Conservation (phyloP, 2,329 filamentous ascomycete species). For the Colletotrichum shisoi region DNA sequence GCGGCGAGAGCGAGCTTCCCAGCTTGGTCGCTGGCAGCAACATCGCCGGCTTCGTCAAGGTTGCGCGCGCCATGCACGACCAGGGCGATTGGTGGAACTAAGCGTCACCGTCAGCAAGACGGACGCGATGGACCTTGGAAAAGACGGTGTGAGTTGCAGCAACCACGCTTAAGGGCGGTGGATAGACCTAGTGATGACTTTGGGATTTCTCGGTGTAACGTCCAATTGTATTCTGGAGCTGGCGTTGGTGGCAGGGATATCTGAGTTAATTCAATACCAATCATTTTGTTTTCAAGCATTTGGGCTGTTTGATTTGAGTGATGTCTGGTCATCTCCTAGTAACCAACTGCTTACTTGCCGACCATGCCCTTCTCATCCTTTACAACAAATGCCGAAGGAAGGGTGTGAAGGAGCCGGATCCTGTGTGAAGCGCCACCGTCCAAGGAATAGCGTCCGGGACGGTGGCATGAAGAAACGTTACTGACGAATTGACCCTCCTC, state of each 20-base stretch:
- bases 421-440: slow-evolving; percentile 1
- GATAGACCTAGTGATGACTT: slow-evolving; percentile 25
- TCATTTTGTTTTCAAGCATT: slow-evolving; percentile 14
- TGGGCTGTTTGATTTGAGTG: background rate
- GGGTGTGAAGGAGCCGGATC: slow-evolving; percentile 14
- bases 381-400: slow-evolving; percentile 15
- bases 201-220: slow-evolving; percentile 25
- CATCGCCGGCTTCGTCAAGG: slow-evolving; percentile 98
- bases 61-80: slow-evolving; percentile 90
- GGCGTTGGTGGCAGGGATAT: slow-evolving; percentile 38
- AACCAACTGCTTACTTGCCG: too few species aligned
- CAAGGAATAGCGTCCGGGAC: background rate
- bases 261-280: slow-evolving; percentile 34
- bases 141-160: slow-evolving; percentile 7
- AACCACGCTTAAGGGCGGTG: slow-evolving; percentile 11
- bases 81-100: slow-evolving; percentile 89
- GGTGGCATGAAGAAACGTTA: slow-evolving; percentile 11
- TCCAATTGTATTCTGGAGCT: slow-evolving; percentile 34
- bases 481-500: slow-evolving; percentile 15
- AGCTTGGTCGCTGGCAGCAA: slow-evolving; percentile 92
- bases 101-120: background rate
- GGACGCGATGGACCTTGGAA: slow-evolving; percentile 1
- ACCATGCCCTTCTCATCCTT: too few species aligned
- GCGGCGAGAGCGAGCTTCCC: slow-evolving; percentile 82
- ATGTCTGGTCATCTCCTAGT: background rate